Base-by-base conservation (phyloP, 495 filamentous ascomycete species). In the Tuber aestivum region DNA sequence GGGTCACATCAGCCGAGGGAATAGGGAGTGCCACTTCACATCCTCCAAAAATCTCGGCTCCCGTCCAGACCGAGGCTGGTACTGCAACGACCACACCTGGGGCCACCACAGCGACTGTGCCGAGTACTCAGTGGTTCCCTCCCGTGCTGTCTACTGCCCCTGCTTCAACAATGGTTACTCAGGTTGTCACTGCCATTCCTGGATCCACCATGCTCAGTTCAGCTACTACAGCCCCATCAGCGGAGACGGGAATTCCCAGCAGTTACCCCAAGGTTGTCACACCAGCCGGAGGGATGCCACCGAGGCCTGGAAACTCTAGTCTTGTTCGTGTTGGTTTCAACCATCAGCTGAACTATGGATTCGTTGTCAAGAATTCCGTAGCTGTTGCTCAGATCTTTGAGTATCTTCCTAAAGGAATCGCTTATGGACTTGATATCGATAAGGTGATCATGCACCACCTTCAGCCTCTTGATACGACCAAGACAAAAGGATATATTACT, bases 351-450 rank as follows among this genome's bases (percentile, higher is more conserved):
- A 94, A 96, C 82, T 99, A 95, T 83, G 84, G 85, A 9, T 97
- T 95, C 82, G 92, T 99, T 41, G 92, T 91, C 37, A 85, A 84
- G 2, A 89, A 90, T 45, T 83, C 87, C 21, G 85, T 91, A 76
- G 91, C 94, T 37, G 91, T 92, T 16, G 89, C 89, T 38, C 96
- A 98, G 85, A 94, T 99, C 81, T 97, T 97, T 87, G 80, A 89
- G 44, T 92, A 89, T 76, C 86, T 97, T 16, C 94, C 93, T 0
- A 80, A 88, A 75, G 94, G 92, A 72, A 86, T 99, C 72, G 85
- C 87, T n/a, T 87, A 90, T 72, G 92, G 90, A 56, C 85, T 92
- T 37, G 84, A 85, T 14, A 85, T 92, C 73, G 81, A 86, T 0
- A 84, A 92, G 70, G 86, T 93, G 35, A 82, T 85, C 35, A 93